Evolutionary conservation across 371 early-diverging fungal genomes (phyloP), one percentile per base, ranked within the genome.

Genomic region (Conidiobolus incongruus): DNA sequence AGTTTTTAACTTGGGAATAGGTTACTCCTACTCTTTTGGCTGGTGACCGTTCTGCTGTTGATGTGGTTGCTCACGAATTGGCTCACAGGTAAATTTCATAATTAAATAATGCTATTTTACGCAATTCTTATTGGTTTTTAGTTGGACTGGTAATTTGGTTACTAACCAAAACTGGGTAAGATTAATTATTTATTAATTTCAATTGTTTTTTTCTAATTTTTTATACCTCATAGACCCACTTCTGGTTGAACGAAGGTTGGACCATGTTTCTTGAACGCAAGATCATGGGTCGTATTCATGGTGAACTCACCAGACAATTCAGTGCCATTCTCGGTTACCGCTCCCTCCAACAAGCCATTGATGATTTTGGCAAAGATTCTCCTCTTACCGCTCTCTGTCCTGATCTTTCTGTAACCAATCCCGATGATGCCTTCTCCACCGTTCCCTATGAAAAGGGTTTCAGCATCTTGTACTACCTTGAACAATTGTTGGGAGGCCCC

Each of bases 61-160:
- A 94, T 60, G 92, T 96, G n/a, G 77, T 94, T 30, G 88, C 88
- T n/a, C 96, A 96, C 58, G 96, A 96, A 56, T 80, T 91, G 51
- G 67, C 90, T 30, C 96, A 96, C 63, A 81, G 44, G 44, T 44
- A 43, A 17, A n/a, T 35, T 19, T 44, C 12, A 2, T 17, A 34
- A 12, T 7, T 5, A 12, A 5, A 10, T n/a, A 44, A 13, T 31
- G 22, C 17, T 35, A 21, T 2, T 17, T 10, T 13, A 2, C 1
- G n/a, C 4, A 13, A 44, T 12, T 34, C 3, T 5, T 34, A 4
- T 34, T 3, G 34, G 4, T 5, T 34, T 21, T 35, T 40, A 41
- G 81, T 58, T 94, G 92, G 92, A 83, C 82, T 66, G 96, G 96
- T 34, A 95, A 95, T 58, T 59, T 93, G 47, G 95, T 93, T 28